Conservation (phyloP, 306 rosid species). For the Malus sylvestris region DNA sequence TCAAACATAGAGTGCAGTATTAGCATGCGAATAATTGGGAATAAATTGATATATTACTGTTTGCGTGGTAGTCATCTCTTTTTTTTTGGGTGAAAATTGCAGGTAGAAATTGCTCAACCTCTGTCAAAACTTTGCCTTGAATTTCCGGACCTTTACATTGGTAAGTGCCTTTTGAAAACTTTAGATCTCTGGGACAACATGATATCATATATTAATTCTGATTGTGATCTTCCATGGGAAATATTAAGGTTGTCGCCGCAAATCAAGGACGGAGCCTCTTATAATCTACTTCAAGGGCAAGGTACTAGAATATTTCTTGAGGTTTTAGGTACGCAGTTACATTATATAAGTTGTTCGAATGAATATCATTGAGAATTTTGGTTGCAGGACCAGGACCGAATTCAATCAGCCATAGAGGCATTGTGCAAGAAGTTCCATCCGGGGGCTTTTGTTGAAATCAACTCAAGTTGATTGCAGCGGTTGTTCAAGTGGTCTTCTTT, state of each 20-base stretch:
- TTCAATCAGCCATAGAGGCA: slow-evolving; percentile 48
- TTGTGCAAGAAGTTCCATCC: slow-evolving; percentile 53
- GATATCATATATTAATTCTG: slow-evolving; percentile 11
- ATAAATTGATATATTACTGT: neutral
- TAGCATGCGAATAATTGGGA: neutral
- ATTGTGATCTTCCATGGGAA: slow-evolving; percentile 15
- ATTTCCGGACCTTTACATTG: slow-evolving; percentile 76
- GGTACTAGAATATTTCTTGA: slow-evolving; percentile 35
- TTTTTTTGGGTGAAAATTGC: slow-evolving; percentile 23
- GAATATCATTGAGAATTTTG: slow-evolving; percentile 1
- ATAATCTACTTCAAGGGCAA: slow-evolving; percentile 56
- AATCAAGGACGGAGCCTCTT: slow-evolving; percentile 49
- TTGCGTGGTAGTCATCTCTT: neutral
- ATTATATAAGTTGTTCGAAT: neutral
- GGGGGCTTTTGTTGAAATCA: slow-evolving; percentile 43
- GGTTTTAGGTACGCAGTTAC: neutral
- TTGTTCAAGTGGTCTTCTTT: neutral
- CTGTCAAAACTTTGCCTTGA: slow-evolving; percentile 72
- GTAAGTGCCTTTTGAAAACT: slow-evolving; percentile 36
- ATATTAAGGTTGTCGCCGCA: slow-evolving; percentile 70
- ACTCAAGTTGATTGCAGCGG: slow-evolving; percentile 22
- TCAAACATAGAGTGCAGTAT: too few relatives aligned
- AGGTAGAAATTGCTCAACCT: slow-evolving; percentile 80
- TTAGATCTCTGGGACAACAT: slow-evolving; percentile 2
- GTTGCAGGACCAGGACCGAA: slow-evolving; percentile 55